A percentile compares a stretch with the other conserved stretches of the same genome.
Evolutionary conservation across 352 stramenopile species (phyloP).

Genomic region (Phytophthora sojae): DNA sequence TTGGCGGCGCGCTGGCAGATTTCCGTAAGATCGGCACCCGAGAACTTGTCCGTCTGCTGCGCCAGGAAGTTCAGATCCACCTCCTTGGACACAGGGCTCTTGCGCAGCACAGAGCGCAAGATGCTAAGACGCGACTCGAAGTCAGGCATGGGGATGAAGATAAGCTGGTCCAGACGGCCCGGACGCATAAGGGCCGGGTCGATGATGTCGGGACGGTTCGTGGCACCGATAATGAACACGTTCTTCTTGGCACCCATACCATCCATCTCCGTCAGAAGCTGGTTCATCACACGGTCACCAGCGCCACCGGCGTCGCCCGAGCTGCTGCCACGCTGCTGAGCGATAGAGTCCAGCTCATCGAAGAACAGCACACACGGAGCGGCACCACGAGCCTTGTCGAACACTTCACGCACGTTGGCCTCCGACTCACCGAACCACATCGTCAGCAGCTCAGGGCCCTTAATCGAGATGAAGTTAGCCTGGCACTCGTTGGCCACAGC

Average conservation of each 20-base stretch:
- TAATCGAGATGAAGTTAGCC: conserved; percentile 99
- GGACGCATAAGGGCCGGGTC: conserved; percentile 98
- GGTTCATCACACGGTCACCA: conserved; percentile 99
- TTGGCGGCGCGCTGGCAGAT: conserved; percentile 99
- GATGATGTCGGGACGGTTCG: conserved; percentile 98
- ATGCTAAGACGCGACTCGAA: conserved; percentile 97
- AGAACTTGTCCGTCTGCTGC: conserved; percentile 98
- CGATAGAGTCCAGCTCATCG: conserved; percentile 99
- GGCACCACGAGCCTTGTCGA: conserved; percentile 98
- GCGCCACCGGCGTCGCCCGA: conserved; percentile 96
- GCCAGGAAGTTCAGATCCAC: conserved; percentile 98
- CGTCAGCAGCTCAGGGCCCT: conserved; percentile 99
- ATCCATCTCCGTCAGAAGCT: conserved; percentile 99
- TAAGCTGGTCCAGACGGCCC: conserved; percentile 98
- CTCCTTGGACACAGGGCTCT: conserved; percentile 98
- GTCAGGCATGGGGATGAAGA: conserved; percentile 98
- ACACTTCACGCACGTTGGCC: conserved; percentile 98
- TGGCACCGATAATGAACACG: conserved; percentile 99
- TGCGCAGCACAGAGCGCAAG: conserved; percentile 96
- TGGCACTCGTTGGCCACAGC: conserved; percentile 99
- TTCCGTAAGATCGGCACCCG: conserved; percentile 99
- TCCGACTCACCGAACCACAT: conserved; percentile 99
- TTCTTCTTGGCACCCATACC: conserved; percentile 99
- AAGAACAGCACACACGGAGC: conserved; percentile 99
- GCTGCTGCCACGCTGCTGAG: conserved; percentile 95